Base-by-base conservation (phyloP, 176 grass and related monocot genomes). In the Avena eriantha region DNA sequence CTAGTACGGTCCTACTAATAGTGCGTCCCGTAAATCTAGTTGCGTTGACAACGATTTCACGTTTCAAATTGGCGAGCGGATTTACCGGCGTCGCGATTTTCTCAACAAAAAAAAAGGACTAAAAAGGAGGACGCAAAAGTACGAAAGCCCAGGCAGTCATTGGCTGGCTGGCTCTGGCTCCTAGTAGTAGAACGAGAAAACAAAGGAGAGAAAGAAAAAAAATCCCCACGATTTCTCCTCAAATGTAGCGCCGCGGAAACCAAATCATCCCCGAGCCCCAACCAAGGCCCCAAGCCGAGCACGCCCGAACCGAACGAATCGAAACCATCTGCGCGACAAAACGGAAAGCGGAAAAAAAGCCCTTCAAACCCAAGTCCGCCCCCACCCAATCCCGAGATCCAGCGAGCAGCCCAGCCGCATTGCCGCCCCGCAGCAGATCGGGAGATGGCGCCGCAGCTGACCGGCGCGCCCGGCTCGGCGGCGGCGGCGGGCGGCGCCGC, bases 391-490 rank as follows among this genome's bases (percentile, higher is more conserved):
- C 51, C 45, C 86, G 70, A 84, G 77, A 85, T 85, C 82, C 85
- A 35, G 49, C 50, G 47, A 39, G 26, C 43, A 78, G 69, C 82
- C 80, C 9, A 11, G 39, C 72, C 46, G 55, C 90, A 91, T 91
- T 91, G 90, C 82, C 51, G 81, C 22, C 16, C 22, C 16, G 53
- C 16, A 18, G 55, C 77, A 80, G 90, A 83, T 87, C 85, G 76
- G 76, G 68, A 80, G 58, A 88, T 91, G 90, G 88, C 90, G 89
- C 87, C 87, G 84, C 91, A 93, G 91, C 80, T 90, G 56, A 87
- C 90, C 67, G 74, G 90, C 80, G 58, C 85, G 69, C 81, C 85
- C 56, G 50, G 84, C 43, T 57, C 80, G 49, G 90, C 80, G 80
- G 85, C 74, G 56, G 85, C 80, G 66, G 66, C 85, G 22, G 87